These are phyloP conservation scores for Linnemannia exigua DNA, from an alignment of 192 early-diverging fungal genomes.

Conservation along the genomic window DNA sequence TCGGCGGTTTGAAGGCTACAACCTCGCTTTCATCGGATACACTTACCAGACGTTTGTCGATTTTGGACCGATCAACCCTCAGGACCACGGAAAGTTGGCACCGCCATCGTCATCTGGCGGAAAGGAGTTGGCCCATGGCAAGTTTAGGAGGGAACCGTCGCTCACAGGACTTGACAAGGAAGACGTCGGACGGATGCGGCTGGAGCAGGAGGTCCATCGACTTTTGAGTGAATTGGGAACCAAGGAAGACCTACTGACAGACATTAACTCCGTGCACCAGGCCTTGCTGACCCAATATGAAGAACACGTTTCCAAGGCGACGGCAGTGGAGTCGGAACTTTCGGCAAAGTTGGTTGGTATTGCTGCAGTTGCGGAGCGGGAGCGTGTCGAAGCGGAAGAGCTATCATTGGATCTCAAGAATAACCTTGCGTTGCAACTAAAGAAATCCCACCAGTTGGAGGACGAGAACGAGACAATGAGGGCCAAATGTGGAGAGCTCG, in stretches of 20 bases:
- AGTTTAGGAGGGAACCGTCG: slow-evolving; percentile 39
- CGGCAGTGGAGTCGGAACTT: slow-evolving; percentile 39
- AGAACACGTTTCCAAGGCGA: slow-evolving; percentile 31
- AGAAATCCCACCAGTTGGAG: slow-evolving; percentile 34
- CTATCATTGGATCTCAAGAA: slow-evolving; percentile 34
- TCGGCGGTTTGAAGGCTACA: slow-evolving; percentile 80
- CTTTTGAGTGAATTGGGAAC: slow-evolving; percentile 26
- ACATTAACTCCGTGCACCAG: slow-evolving; percentile 43
- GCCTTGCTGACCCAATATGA: slow-evolving; percentile 37
- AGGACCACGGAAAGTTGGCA: background rate
- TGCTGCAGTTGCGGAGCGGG: slow-evolving; percentile 41
- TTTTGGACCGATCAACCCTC: background rate
- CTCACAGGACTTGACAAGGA: slow-evolving; percentile 47
- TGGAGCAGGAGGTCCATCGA: slow-evolving; percentile 48
- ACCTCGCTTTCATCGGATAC: slow-evolving; percentile 91
- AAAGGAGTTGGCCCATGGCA: slow-evolving; percentile 13
- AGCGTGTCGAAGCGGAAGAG: slow-evolving; percentile 50
- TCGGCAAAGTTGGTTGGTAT: slow-evolving; percentile 49
- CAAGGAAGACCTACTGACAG: slow-evolving; percentile 38
- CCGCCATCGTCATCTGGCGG: background rate
- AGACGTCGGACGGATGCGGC: slow-evolving; percentile 46
- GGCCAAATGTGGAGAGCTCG: slow-evolving; percentile 44
- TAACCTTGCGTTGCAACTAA: slow-evolving; percentile 19
- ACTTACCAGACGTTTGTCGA: slow-evolving; percentile 71
- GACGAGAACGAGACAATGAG: slow-evolving; percentile 46